Base-by-base conservation (phyloP, 805 yeast genomes). In the Saccharomyces kudriavzevii region DNA sequence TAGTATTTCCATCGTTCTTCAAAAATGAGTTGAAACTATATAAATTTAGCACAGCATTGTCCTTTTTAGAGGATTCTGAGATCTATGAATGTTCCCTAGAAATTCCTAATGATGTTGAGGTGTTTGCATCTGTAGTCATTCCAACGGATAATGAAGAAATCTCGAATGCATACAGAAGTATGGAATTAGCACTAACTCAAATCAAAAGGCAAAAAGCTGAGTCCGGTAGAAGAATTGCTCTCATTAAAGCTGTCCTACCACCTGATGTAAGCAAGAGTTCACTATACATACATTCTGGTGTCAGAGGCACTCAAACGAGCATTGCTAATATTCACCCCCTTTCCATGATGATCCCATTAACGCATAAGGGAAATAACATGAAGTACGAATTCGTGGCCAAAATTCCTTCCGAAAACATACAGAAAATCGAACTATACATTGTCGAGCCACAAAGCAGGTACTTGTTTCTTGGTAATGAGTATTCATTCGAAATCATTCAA, bases 201-300 rank as follows among this genome's bases (percentile, higher is more conserved):
- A 71, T 85, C 2, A 83, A 79, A 60, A 87, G 94, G 87, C 76
- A 77, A 48, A 81, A 80, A 56, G 56, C 62, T 3, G 66, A 65
- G 25, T 58, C 62, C 20, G 77, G 77, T 28, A 75, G 75, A 50
- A 77, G 97, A 56, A 74, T 78, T 48, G 91, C 87, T 53, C 81
- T 89, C 48, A 75, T 94, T 54, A 94, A 94, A 68, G 94, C 95
- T 0, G 74, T 83, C 11, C 69, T 94, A 48, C 97, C 98, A 0
- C 81, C 80, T 5, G 77, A 76, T n/a, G 80, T 78, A 45, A 67
- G 79, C 0, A 77, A 83, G 47, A 98, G 96, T 0, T 82, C 83
- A 22, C 71, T 91, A 50, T 85, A 85, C 58, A 77, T 92, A 9
- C 91, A 83, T 63, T 84, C 89, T 0, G 91, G 90, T 6, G 68